Conservation (phyloP, 352 stramenopile genomes). For the Saprolegnia parasitica region DNA sequence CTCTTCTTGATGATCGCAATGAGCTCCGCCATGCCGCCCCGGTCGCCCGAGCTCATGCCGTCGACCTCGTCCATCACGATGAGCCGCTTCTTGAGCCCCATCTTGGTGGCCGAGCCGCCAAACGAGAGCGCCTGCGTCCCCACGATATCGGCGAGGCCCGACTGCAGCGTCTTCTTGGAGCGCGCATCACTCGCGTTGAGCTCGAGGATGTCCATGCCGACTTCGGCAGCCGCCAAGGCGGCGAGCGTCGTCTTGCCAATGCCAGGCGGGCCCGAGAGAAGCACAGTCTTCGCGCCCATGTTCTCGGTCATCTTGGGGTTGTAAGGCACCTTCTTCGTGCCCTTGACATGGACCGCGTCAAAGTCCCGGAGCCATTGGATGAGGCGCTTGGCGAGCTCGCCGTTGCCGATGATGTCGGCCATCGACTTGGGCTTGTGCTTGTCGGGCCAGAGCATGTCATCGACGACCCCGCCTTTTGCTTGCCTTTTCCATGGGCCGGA, state of each 20-base stretch:
- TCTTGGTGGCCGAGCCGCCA: conserved; percentile 38
- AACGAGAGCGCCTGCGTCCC: conserved; percentile 91
- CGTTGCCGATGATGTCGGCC: conserved; percentile 92
- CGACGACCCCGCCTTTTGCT: conserved; percentile 46
- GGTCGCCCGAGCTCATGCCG: conserved; percentile 96
- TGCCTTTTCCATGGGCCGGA: conserved; percentile 45
- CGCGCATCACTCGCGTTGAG: conserved; percentile 98
- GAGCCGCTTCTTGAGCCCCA: conserved; percentile 80
- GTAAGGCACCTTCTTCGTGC: conserved; percentile 77
- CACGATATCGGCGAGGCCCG: conserved; percentile 87
- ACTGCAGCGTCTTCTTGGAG: conserved; percentile 94
- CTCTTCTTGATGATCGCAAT: conserved; percentile 99
- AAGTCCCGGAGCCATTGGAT: conserved; percentile 79
- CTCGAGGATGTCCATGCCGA: conserved; percentile 91
- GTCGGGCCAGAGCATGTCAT: conserved; percentile 91
- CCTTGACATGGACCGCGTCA: conserved; percentile 76
- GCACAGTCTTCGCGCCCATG: conserved; percentile 87
- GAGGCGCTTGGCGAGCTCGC: conserved; percentile 85
- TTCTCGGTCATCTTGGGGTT: conserved; percentile 80
- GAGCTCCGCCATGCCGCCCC: conserved; percentile 96
- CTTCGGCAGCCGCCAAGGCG: conserved; percentile 86
- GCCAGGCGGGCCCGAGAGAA: conserved; percentile 95
- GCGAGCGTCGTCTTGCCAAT: conserved; percentile 97
- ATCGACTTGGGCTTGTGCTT: conserved; percentile 93
- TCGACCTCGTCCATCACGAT: conserved; percentile 99